Evolutionary conservation across 805 yeast species (phyloP), one percentile per base, ranked within the genome.

Genomic region (Ogataea nakhonphanomensis): DNA sequence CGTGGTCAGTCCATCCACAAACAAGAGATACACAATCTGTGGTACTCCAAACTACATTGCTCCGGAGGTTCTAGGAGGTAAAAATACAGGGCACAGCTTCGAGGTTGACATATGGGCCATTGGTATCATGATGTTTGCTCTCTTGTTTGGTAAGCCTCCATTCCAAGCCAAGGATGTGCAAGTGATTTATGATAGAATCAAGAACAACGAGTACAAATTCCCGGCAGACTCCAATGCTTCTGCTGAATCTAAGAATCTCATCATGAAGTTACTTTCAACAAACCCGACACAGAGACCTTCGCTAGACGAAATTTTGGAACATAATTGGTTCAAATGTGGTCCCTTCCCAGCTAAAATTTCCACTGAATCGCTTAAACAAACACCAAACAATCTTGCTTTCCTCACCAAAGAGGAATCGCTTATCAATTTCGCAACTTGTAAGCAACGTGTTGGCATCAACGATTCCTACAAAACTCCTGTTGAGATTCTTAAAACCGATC

Each of bases 31-130:
- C 60, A 91, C 99, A 31, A 87, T 93, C 41, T 93, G 99, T 65
- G 99, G 99, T 39, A 93, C 99, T 17, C 99, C 99, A 45, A 93
- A 93, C 66, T 93, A 93, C 62, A 93, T 93, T 59, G 97, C 99
- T 1, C 99, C 99, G 7, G 99, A 93, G 68, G 95, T 93, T 15
- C 73, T 93, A 49, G 85, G 89, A 29, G 95, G 95, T 22, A 88
- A 88, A 55, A 77, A 71, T 39, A 74, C 79, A 9, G 99, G 98
- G 7, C 99, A 93, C 62, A 81, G 95, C 37, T 90, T 79, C 58
- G 96, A 89, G 62, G 97, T 89, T 30, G 99, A 93, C 62, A 78
- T 89, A 45, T 93, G 99, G 99, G 95, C 99, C 8, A 79, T 89
- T 50, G 99, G 99, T 45, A 86, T 93, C 44, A 93, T 93, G 88